Conservation (phyloP, 2,329 filamentous ascomycete species). For the Samsoniella hepiali region DNA sequence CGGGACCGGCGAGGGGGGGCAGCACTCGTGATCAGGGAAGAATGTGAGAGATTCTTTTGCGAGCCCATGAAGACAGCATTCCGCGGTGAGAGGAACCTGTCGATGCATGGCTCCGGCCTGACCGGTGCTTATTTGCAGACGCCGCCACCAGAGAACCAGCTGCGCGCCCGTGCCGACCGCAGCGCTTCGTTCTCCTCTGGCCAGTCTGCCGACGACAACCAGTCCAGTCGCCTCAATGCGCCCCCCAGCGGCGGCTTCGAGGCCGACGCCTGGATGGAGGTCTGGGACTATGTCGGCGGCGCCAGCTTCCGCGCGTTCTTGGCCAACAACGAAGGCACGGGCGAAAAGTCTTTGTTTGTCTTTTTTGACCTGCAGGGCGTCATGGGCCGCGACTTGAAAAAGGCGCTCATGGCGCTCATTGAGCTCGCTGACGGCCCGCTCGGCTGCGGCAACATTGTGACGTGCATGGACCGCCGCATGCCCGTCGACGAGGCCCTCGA, state of each 20-base stretch:
- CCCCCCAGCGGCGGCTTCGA: slow-evolving; percentile 32
- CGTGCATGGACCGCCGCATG: slow-evolving; percentile 74
- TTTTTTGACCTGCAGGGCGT: slow-evolving; percentile 75
- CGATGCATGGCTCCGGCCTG: slow-evolving; percentile 77
- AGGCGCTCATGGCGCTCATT: slow-evolving; percentile 87
- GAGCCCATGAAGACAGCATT: slow-evolving; percentile 91
- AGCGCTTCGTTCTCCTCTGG: slow-evolving; percentile 16
- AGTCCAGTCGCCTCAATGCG: not conserved
- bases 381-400: slow-evolving; percentile 75
- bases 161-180: slow-evolving; percentile 33
- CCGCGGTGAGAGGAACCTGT: slow-evolving; percentile 87
- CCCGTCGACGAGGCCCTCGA: slow-evolving; percentile 60
- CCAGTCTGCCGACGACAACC: not conserved
- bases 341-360: slow-evolving; percentile 75
- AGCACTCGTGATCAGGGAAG: slow-evolving; percentile 94
- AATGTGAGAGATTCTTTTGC: slow-evolving; percentile 99
- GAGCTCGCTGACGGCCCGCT: slow-evolving; percentile 79
- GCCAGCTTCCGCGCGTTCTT: slow-evolving; percentile 85
- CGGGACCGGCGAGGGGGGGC: slow-evolving; percentile 75
- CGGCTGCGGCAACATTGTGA: slow-evolving; percentile 71
- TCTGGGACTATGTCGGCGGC: slow-evolving; percentile 83
- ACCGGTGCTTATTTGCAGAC: slow-evolving; percentile 66
- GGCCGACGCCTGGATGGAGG: slow-evolving; percentile 66
- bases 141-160: slow-evolving; percentile 50
- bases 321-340: slow-evolving; percentile 61